These are phyloP conservation scores for Vitis amurensis DNA, from an alignment of 164 flowering plant genomes.

Conservation along the genomic window DNA sequence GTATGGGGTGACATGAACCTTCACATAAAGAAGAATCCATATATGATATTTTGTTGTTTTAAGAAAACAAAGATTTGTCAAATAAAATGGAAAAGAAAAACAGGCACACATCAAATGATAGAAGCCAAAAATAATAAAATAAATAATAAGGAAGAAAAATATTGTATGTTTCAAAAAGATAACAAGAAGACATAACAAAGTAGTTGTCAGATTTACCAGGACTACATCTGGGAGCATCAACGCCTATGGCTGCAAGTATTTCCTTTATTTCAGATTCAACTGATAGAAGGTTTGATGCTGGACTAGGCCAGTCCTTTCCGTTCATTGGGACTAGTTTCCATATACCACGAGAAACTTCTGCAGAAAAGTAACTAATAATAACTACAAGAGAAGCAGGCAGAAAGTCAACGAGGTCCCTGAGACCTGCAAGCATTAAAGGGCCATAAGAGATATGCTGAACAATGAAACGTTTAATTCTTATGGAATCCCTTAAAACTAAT, in stretches of 20 bases:
- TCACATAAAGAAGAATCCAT: no score
- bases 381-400: slow-evolving; percentile 84
- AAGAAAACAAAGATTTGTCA: no score
- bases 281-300: slow-evolving; percentile 65
- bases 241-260: slow-evolving; percentile 74
- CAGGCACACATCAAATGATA: no score
- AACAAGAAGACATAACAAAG: neutral
- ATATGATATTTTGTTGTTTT: no score
- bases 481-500: neutral
- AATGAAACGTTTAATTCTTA: neutral
- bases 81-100: no score
- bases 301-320: slow-evolving; percentile 99
- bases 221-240: slow-evolving; percentile 48
- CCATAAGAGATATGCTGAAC: neutral
- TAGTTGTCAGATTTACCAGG: slow-evolving; percentile 40
- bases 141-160: no score
- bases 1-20: no score
- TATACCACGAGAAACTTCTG: slow-evolving; percentile 88
- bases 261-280: slow-evolving; percentile 74
- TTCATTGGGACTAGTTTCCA: slow-evolving; percentile 95
- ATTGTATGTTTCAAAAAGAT: neutral
- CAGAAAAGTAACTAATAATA: slow-evolving; percentile 78
- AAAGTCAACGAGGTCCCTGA: slow-evolving; percentile 90
- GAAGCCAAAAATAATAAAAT: no score
- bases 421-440: slow-evolving; percentile 52